A percentile compares a stretch with the other conserved stretches of the same genome.
Evolutionary conservation across 768 basidiomycete genomes (phyloP).

Genomic region (Dioszegia aurantiaca): DNA sequence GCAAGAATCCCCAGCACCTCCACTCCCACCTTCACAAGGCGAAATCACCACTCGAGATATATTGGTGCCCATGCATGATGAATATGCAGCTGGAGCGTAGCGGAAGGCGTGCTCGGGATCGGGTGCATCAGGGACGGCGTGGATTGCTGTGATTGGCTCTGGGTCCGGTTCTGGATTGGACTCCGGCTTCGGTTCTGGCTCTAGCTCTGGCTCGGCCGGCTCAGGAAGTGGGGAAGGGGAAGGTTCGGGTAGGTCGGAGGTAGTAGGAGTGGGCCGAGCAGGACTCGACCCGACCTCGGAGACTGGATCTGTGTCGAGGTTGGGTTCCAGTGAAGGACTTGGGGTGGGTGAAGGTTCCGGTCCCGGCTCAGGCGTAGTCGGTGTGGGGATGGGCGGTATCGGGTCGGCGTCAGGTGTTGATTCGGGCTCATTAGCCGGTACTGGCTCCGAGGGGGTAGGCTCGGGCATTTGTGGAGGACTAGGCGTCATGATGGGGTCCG

Average conservation of each 20-base stretch:
- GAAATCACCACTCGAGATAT: conserved; percentile 3
- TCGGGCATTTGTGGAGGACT: too few species aligned
- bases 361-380: not conserved
- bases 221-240: too few species aligned
- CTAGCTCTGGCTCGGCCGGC: too few species aligned
- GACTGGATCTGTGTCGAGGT: not conserved
- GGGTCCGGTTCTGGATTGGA: conserved; percentile 1
- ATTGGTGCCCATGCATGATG: conserved; percentile 2
- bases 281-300: not conserved
- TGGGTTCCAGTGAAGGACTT: not conserved
- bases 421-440: not conserved
- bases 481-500: too few species aligned
- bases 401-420: not conserved
- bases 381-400: not conserved
- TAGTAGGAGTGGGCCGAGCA: not conserved
- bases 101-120: not conserved
- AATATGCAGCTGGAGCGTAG: not conserved
- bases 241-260: too few species aligned
- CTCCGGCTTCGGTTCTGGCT: not conserved
- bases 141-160: not conserved
- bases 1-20: conserved; percentile 8
- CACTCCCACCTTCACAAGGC: conserved; percentile 11
- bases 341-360: not conserved
- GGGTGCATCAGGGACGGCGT: too few species aligned
- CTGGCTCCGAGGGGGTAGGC: too few species aligned